Conservation (phyloP, 2,329 filamentous ascomycete genomes). For the Iodosphaeria phyllophila region DNA sequence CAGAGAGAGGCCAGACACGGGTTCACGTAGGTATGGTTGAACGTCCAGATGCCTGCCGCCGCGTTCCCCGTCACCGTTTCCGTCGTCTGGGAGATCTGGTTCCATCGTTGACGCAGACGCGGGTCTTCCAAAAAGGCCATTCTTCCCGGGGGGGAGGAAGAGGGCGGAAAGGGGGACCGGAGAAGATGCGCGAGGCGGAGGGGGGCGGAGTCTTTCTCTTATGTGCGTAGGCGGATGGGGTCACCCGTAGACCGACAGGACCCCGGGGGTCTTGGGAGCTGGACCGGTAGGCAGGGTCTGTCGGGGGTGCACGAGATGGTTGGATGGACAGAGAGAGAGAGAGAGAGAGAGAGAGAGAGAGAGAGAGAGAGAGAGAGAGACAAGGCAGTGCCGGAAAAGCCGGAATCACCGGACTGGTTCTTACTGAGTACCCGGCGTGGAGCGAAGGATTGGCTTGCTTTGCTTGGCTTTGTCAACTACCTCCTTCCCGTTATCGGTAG, state of each 20-base stretch:
- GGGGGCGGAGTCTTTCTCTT: neutral
- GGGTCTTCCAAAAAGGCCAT: slow-evolving; percentile 60
- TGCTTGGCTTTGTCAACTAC: too few species aligned
- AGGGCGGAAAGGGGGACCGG: neutral
- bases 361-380: too few species aligned
- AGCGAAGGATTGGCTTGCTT: too few species aligned
- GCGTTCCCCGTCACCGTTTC: slow-evolving; percentile 81
- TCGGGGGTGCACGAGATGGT: too few species aligned
- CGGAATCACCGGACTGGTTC: too few species aligned
- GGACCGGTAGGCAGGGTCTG: too few species aligned
- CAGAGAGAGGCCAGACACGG: slow-evolving; percentile 58
- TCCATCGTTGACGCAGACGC: slow-evolving; percentile 80
- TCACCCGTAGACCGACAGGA: neutral
- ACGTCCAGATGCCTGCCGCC: slow-evolving; percentile 78
- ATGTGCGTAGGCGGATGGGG: neutral
- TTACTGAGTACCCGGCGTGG: too few species aligned
- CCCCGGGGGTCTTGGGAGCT: too few species aligned
- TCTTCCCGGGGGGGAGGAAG: slow-evolving; percentile 2
- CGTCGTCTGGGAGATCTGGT: slow-evolving; percentile 78
- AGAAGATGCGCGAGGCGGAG: neutral
- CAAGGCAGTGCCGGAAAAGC: too few species aligned
- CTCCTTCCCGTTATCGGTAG: too few species aligned
- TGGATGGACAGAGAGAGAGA: too few species aligned
- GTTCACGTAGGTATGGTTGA: slow-evolving; percentile 68
- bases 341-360: too few species aligned